These are phyloP conservation scores for Pseudocercospora pini-densiflorae DNA, from an alignment of 2,329 filamentous ascomycete species.

Conservation along the genomic window DNA sequence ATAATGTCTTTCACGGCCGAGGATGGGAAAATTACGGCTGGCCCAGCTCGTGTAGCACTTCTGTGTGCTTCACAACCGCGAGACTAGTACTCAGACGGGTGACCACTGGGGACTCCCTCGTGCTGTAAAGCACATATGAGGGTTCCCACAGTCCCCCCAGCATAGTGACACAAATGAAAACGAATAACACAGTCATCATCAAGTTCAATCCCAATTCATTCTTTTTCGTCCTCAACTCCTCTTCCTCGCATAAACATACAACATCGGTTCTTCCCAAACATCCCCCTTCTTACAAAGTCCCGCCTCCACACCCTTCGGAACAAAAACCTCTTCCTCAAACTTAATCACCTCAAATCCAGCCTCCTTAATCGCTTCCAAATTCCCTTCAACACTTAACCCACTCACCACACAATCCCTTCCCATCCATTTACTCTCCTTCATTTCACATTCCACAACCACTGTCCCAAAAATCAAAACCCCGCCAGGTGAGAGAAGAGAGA, in stretches of 20 bases:
- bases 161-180: background rate
- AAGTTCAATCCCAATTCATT: too few relatives aligned
- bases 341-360: slow-evolving; percentile 12
- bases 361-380: background rate
- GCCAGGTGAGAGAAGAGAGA: background rate
- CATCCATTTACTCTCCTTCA: slow-evolving; percentile 7
- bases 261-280: background rate
- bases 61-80: background rate
- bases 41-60: background rate
- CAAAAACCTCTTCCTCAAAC: background rate
- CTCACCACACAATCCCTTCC: background rate
- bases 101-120: slow-evolving; percentile 1
- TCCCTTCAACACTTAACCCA: background rate
- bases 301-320: background rate
- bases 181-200: background rate
- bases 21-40: background rate
- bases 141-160: background rate
- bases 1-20: background rate
- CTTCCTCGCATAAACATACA: slow-evolving; percentile 13
- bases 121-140: background rate
- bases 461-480: slow-evolving; percentile 11
- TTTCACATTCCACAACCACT: slow-evolving; percentile 5
- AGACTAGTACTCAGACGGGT: slow-evolving; percentile 5
- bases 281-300: background rate
- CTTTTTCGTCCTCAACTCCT: too few relatives aligned